phyloP scores from a whole-genome alignment of 2,329 filamentous ascomycete genomes.

The Fusarium brevicatenulatum region DNA sequence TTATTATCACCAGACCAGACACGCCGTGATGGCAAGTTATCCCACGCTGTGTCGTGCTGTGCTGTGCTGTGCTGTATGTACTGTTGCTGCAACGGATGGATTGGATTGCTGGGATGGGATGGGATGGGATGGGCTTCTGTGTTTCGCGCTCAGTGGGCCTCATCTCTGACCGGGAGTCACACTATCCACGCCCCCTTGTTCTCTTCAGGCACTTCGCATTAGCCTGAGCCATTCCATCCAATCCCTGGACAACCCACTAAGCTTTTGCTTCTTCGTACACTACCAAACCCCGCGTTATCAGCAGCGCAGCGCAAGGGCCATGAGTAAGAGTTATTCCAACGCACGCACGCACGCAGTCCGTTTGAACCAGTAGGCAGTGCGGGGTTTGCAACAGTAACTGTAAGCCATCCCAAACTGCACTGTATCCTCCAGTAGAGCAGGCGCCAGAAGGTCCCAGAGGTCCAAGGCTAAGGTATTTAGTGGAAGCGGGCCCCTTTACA shows the following conservation, averaged over 20 bases:
- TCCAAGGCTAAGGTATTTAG: conserved; percentile 33
- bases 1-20: background rate
- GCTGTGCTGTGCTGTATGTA: background rate
- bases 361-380: conserved; percentile 27
- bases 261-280: background rate
- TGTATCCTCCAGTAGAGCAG: background rate
- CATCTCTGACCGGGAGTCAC: conserved; percentile 5
- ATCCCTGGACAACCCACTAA: background rate
- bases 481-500: conserved; percentile 34
- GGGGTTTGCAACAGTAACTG: conserved; percentile 29
- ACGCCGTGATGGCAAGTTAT: background rate
- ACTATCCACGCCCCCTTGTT: conserved; percentile 15
- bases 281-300: conserved; percentile 35
- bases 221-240: background rate
- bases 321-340: background rate
- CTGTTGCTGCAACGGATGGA: background rate
- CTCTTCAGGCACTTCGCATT: conserved; percentile 6
- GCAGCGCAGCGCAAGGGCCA: background rate
- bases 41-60: background rate
- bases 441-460: background rate
- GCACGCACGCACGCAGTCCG: background rate
- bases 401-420: background rate
- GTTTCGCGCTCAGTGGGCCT: conserved; percentile 14
- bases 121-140: background rate
- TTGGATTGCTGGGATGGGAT: background rate